These are phyloP conservation scores for Trichaptum fuscoviolaceum DNA, from an alignment of 768 basidiomycete species.

Conservation along the genomic window DNA sequence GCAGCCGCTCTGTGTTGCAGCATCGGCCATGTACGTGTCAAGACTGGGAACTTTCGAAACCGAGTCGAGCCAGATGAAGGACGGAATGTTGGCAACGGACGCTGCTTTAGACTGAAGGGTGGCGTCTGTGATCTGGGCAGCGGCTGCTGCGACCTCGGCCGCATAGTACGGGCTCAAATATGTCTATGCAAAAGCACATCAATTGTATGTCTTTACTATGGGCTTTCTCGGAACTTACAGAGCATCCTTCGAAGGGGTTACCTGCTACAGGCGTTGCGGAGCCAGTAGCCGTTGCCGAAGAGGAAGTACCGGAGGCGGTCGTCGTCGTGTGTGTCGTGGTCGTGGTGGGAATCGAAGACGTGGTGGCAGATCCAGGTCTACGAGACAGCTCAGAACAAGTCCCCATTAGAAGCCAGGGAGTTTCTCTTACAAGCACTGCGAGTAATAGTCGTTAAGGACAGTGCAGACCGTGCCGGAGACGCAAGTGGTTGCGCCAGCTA, in stretches of 20 bases:
- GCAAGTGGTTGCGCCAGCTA: slow-evolving; percentile 30
- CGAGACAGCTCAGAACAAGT: slow-evolving; percentile 2
- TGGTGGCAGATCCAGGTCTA: slow-evolving; percentile 9
- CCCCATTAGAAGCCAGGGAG: background rate
- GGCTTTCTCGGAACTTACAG: slow-evolving; percentile 30
- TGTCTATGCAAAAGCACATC: background rate
- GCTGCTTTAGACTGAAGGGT: slow-evolving; percentile 45
- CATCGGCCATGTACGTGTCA: slow-evolving; percentile 53
- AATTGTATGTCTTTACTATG: too few relatives aligned
- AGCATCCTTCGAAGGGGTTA: slow-evolving; percentile 52
- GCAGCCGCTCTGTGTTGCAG: slow-evolving; percentile 39
- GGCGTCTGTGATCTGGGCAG: slow-evolving; percentile 43
- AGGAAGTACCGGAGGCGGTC: background rate
- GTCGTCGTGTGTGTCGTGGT: slow-evolving; percentile 12
- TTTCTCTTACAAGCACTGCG: slow-evolving; percentile 27
- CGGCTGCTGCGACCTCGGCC: slow-evolving; percentile 46
- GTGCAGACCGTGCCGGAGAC: slow-evolving; percentile 27
- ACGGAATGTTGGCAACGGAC: slow-evolving; percentile 51
- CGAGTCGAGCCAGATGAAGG: slow-evolving; percentile 58
- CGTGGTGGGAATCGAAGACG: slow-evolving; percentile 12
- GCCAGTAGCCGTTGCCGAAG: slow-evolving; percentile 22
- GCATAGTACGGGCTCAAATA: slow-evolving; percentile 31
- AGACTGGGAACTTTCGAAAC: slow-evolving; percentile 50
- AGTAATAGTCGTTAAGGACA: slow-evolving; percentile 27
- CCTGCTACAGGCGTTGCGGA: slow-evolving; percentile 39